Base-by-base conservation (phyloP, 1,284 basidiomycete species). In the Cystobasidium slooffiae region DNA sequence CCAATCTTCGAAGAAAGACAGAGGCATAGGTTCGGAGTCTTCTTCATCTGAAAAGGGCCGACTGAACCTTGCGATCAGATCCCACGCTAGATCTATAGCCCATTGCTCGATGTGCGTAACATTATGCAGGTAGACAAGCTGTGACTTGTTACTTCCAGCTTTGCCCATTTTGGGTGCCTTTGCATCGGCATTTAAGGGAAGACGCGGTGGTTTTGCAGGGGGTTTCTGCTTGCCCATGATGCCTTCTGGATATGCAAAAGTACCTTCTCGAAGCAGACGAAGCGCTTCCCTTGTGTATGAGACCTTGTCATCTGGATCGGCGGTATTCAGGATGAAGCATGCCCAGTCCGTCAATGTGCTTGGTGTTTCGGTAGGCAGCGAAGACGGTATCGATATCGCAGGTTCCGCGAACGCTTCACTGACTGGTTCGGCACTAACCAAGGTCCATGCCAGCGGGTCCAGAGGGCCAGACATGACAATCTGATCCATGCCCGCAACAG, bases 71-170 rank as follows among this genome's bases (percentile, higher is more conserved):
- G 51, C 56, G n/a, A 73, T 37, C 47, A 78, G 74, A 49, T 82
- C 81, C 75, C 80, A 82, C 1, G 82, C 80, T n/a, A 83, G 77
- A 67, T 83, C 81, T 43, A 82, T 81, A 18, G 93, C 93, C 90
- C 92, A 96, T 80, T 93, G 92, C 79, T 94, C 93, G 67, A 96
- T 93, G 81, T 93, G 93, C 0, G 93, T 92, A 5, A 94, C 84
- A 1, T 92, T 91, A 83, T 93, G 86, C 22, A 94, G 83, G 87
- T 93, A 87, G 9, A 67, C 72, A 24, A 62, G 53, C 20, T 65
- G 64, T 78, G 88, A 91, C 81, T 88, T 89, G 3, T 82, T 83
- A 0, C 86, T 86, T 7, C 84, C 86, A 56, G 85, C 85, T 70
- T 85, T 88, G 52, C 85, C 86, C 52, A 89, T 85, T 77, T 88